Conservation (phyloP, 129 eudicot species). For the Flaveria linearis region DNA sequence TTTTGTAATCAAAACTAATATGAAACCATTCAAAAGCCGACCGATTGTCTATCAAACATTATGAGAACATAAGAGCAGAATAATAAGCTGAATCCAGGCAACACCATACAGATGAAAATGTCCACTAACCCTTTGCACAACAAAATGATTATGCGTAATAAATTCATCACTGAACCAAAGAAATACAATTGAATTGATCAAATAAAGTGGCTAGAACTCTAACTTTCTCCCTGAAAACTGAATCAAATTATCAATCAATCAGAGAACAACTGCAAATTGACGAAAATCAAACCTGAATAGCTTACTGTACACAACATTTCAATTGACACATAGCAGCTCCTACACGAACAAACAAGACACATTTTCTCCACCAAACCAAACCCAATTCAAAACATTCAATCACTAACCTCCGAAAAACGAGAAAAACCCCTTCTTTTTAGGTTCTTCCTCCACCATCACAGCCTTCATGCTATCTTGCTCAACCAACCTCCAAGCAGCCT, state of each 20-base stretch:
- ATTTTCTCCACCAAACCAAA: neutral
- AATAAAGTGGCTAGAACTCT: neutral
- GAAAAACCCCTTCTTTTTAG: constrained; percentile 88
- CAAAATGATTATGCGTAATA: neutral
- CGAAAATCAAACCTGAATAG: constrained; percentile 23
- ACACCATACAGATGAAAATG: neutral
- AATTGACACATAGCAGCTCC: constrained; percentile 17
- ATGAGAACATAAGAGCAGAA: neutral
- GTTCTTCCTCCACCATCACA: constrained; percentile 95
- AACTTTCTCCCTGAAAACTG: constrained; percentile 27
- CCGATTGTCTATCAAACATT: neutral
- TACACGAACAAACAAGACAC: neutral
- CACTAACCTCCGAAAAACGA: constrained; percentile 86
- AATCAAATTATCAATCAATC: constrained; percentile 28
- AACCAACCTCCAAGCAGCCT: constrained; percentile 97
- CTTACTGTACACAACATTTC: constrained; percentile 46
- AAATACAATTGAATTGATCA: constrained; percentile 20
- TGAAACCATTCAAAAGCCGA: neutral
- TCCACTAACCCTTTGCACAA: neutral
- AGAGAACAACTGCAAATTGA: constrained; percentile 1
- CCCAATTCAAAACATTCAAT: constrained; percentile 14
- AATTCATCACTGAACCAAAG: neutral
- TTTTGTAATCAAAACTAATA: constrained; percentile 1
- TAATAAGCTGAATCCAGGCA: neutral
- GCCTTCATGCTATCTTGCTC: constrained; percentile 99